Conservation (phyloP, 495 filamentous ascomycete genomes). For the Penicillium chermesinum region DNA sequence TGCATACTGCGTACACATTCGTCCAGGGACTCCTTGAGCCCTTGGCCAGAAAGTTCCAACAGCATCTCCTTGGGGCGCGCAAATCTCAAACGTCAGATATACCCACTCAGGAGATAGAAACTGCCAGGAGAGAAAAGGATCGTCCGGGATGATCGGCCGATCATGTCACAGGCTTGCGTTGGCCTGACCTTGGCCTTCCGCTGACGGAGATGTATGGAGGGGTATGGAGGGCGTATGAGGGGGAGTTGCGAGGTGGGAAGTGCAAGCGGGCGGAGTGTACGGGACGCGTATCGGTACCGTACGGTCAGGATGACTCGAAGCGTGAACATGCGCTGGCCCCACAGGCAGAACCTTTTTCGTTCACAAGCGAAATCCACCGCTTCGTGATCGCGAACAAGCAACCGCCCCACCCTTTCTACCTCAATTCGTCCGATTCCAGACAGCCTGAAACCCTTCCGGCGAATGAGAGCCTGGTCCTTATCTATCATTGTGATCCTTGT, state of each 20-base stretch:
- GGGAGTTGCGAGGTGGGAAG: neutral
- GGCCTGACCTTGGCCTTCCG: too few species aligned
- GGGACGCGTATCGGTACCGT: too few species aligned
- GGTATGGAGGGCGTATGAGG: neutral
- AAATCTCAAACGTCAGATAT: neutral
- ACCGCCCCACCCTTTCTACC: neutral
- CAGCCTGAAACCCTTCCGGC: neutral
- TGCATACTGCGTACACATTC: neutral
- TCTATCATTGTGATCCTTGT: neutral
- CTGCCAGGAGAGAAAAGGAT: conserved; percentile 2
- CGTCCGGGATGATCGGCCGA: conserved; percentile 10
- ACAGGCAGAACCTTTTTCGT: neutral
- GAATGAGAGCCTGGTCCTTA: neutral
- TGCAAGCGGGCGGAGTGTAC: too few species aligned
- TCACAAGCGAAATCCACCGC: neutral
- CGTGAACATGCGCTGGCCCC: too few species aligned
- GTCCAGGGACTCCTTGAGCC: neutral
- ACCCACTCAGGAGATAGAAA: neutral
- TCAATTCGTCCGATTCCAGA: neutral
- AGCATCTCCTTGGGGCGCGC: too few species aligned
- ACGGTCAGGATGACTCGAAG: too few species aligned
- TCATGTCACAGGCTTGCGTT: conserved; percentile 12
- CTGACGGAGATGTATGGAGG: too few species aligned
- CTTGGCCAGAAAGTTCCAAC: too few species aligned
- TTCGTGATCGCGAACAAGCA: neutral